phyloP scores from a whole-genome alignment of 495 filamentous ascomycete species.

The Penicilliopsis zonata region DNA sequence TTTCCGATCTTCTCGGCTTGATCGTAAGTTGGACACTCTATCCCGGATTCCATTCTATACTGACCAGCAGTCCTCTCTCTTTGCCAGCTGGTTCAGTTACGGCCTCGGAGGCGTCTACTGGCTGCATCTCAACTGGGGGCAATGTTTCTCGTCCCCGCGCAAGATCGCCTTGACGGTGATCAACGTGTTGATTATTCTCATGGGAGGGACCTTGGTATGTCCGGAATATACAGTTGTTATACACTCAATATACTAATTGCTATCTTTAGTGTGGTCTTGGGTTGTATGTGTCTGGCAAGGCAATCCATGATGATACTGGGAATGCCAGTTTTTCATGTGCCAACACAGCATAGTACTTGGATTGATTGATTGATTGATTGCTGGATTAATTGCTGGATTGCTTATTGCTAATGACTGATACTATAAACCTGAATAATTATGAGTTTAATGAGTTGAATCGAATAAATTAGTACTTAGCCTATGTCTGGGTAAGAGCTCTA shows the following conservation, averaged over 20 bases:
- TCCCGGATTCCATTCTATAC: neutral
- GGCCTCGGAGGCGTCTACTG: conserved; percentile 12
- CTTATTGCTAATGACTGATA: no score
- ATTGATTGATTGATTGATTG: no score
- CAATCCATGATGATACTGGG: conserved; percentile 10
- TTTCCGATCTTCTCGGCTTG: conserved; percentile 49
- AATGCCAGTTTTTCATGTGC: conserved; percentile 5
- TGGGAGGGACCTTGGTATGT: neutral
- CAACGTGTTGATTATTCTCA: neutral
- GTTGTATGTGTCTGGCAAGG: conserved; percentile 8
- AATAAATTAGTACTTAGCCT: no score
- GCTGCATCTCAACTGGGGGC: conserved; percentile 7
- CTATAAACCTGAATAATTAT: no score
- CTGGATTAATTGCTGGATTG: no score
- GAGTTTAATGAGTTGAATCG: no score
- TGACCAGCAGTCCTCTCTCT: conserved; percentile 1
- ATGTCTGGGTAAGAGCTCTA: no score
- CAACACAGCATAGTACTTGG: no score
- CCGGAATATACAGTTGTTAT: neutral
- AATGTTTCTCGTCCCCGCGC: neutral
- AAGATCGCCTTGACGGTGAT: conserved; percentile 1
- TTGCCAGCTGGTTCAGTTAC: conserved; percentile 9
- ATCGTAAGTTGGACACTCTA: conserved; percentile 18
- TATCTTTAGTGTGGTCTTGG: conserved; percentile 6
- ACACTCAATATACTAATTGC: neutral